These are phyloP conservation scores for Venturia nashicola DNA, from an alignment of 2,329 filamentous ascomycete species.

Conservation along the genomic window DNA sequence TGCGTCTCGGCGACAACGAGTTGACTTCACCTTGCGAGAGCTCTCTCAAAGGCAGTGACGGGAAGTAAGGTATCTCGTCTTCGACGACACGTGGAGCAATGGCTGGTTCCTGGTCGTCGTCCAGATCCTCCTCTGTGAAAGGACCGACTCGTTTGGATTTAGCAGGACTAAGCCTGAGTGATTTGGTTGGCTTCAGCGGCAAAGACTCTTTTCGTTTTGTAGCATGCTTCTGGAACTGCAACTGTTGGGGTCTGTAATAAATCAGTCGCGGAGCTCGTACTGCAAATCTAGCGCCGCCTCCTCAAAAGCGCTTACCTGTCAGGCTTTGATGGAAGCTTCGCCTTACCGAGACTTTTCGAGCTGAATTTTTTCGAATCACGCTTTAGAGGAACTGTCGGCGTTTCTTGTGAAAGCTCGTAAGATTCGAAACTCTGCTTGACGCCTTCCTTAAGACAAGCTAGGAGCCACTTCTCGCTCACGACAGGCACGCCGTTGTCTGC, in stretches of 20 bases:
- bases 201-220: not conserved
- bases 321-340: not conserved
- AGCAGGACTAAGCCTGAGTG: not conserved
- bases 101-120: not conserved
- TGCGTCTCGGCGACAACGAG: not conserved
- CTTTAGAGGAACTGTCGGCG: not conserved
- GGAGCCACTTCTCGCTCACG: conserved; percentile 75
- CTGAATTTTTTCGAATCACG: not conserved
- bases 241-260: not conserved
- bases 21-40: not conserved
- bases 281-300: not conserved
- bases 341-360: not conserved
- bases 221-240: not conserved
- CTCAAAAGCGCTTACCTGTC: not conserved
- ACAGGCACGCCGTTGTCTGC: conserved; percentile 64
- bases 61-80: not conserved
- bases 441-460: conserved; percentile 55
- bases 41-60: not conserved
- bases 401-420: conserved; percentile 23
- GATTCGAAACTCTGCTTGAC: conserved; percentile 35
- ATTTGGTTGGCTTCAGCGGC: not conserved
- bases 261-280: not conserved
- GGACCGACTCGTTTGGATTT: not conserved
- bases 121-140: not conserved
- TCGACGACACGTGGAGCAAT: not conserved